Evolutionary conservation across 352 stramenopile genomes (phyloP), one percentile per base, ranked within the genome.

Genomic region (Hyaloperonospora arabidopsidis): DNA sequence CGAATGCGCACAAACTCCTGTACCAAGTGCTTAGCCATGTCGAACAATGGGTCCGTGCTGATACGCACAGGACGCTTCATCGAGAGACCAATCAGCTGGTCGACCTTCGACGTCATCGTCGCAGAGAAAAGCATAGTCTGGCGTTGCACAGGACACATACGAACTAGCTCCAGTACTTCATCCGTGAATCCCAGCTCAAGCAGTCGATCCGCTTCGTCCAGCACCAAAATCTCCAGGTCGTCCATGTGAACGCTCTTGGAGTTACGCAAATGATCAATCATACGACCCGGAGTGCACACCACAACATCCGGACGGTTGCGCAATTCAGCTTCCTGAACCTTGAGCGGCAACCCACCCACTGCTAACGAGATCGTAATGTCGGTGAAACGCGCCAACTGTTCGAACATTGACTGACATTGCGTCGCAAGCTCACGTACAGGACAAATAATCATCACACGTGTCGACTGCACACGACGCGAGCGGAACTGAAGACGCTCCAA

Each of bases 121-220:
- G 97, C 97, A 45, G 96, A 99, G 71, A 99, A 99, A 1, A 99
- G 68, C 73, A 99, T 87, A 14, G 97, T 99, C 70, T 99, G 97
- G 15, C 97, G 79, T 46, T 93, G 83, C 22, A 88, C 65, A 7
- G 97, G 97, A 56, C 92, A 98, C 56, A 97, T 87, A 47, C 96
- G 94, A 47, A 99, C 78, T 18, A 99, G 77, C 72, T 98, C 91
- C 21, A 91, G 68, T 15, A 95, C 91, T 79, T 99, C 96, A 40
- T 98, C 96, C 18, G 95, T 94, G 74, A 99, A 99, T 28, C 97
- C 97, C 38, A 99, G 75, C 61, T 99, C 96, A 19, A 99, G 73
- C 36, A 99, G 67, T 0, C 96, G 86, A 79, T 99, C 97, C 17
- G 85, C 85, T 77, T 95, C 86, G 53, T 95, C 86, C 44, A 95